phyloP scores from a whole-genome alignment of 2,329 filamentous ascomycete species.

The Ascochyta lentis region DNA sequence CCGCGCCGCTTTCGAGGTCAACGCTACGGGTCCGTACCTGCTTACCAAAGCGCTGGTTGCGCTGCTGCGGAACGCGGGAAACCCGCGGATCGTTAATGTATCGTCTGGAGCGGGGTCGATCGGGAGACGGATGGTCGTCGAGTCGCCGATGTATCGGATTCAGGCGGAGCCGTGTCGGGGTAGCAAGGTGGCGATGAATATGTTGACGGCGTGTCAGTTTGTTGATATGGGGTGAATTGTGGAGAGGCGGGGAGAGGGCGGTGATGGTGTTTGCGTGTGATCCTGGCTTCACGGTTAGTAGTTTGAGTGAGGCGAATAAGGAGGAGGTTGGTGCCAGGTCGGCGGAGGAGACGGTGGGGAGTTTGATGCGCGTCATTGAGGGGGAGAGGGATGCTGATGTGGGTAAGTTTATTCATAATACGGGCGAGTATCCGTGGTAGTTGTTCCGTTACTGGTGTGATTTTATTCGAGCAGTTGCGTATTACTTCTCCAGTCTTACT shows the following conservation, averaged over 20 bases:
- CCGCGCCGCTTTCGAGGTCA: conserved; percentile 35
- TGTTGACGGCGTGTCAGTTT: conserved; percentile 43
- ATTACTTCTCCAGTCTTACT: conserved; percentile 33
- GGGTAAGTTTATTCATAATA: conserved; percentile 42
- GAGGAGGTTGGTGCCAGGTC: conserved; percentile 47
- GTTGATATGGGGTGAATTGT: conserved; percentile 15
- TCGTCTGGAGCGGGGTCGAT: conserved; percentile 47
- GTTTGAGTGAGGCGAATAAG: conserved; percentile 43
- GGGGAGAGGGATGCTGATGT: conserved; percentile 47
- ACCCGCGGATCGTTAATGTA: conserved; percentile 47
- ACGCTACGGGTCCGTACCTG: conserved; percentile 37
- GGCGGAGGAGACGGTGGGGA: conserved; percentile 40
- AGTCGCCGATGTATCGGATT: conserved; percentile 8
- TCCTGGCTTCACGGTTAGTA: conserved; percentile 49
- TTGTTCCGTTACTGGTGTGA: too few species aligned
- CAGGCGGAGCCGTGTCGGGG: conserved; percentile 41
- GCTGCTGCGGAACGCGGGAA: conserved; percentile 24
- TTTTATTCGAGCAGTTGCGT: too few species aligned
- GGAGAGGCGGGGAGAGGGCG: not conserved
- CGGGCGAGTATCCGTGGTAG: conserved; percentile 42
- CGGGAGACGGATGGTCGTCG: conserved; percentile 32
- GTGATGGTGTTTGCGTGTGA: conserved; percentile 51
- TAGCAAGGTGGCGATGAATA: conserved; percentile 51
- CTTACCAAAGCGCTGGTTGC: conserved; percentile 30
- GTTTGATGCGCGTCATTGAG: conserved; percentile 47